Percentiles rank a stretch among this genome's conserved stretches.
phyloP scores from a whole-genome alignment of 164 flowering plant species.

The Chimonanthus salicifolius region DNA sequence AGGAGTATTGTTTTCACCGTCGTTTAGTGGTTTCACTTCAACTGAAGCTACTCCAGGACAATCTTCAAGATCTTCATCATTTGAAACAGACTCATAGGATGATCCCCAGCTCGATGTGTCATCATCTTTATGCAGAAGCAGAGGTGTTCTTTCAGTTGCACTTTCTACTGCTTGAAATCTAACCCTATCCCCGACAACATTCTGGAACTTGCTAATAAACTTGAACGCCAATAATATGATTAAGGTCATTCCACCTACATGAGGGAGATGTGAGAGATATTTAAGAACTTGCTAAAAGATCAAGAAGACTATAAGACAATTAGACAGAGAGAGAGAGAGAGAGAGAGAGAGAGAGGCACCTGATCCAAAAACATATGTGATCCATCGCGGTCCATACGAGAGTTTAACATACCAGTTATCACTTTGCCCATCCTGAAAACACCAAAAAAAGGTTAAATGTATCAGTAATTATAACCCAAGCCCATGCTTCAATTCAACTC shows the following conservation, averaged over 20 bases:
- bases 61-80: conserved; percentile 50
- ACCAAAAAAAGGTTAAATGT: conserved; percentile 1
- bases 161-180: conserved; percentile 19
- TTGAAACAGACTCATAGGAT: conserved; percentile 61
- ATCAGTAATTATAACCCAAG: not conserved
- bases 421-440: conserved; percentile 19
- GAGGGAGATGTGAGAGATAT: not conserved
- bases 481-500: too few relatives aligned
- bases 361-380: conserved; percentile 54
- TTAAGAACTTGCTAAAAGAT: not conserved
- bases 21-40: conserved; percentile 34
- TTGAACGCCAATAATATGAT: conserved; percentile 40
- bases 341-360: conserved; percentile 10
- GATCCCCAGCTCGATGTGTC: conserved; percentile 69
- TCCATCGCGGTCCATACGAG: conserved; percentile 75
- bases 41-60: conserved; percentile 16
- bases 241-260: conserved; percentile 50
- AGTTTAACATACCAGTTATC: conserved; percentile 49
- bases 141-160: conserved; percentile 46
- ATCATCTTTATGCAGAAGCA: conserved; percentile 61
- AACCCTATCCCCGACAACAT: conserved; percentile 17
- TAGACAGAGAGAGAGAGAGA: not conserved
- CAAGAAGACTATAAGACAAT: not conserved
- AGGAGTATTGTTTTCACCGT: conserved; percentile 38
- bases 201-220: conserved; percentile 34